These are phyloP conservation scores for Brassica hybrid DNA, from an alignment of 441 rosid species.

Conservation along the genomic window DNA sequence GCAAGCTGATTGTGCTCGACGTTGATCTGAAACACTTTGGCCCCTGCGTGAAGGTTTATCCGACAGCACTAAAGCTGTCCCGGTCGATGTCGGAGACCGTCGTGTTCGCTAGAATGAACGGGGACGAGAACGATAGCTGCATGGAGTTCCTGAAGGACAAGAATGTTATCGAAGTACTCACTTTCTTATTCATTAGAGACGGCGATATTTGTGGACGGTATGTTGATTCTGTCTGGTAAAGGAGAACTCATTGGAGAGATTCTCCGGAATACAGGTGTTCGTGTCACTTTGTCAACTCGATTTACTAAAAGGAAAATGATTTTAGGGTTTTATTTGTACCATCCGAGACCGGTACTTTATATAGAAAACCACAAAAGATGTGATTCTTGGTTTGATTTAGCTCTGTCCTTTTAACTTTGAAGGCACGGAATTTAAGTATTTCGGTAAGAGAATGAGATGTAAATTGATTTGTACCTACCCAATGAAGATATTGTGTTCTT, in stretches of 20 bases:
- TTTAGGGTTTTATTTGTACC: constrained; percentile 10
- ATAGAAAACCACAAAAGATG: constrained; percentile 3
- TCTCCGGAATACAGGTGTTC: constrained; percentile 87
- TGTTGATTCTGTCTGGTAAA: constrained; percentile 75
- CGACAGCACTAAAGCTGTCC: constrained; percentile 78
- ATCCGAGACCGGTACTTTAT: background rate
- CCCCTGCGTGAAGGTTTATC: constrained; percentile 94
- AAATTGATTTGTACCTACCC: constrained; percentile 27
- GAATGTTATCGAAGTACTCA: too few species aligned
- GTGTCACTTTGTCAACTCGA: constrained; percentile 54
- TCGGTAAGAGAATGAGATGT: constrained; percentile 20
- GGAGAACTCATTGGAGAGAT: constrained; percentile 94
- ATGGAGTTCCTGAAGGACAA: too few species aligned
- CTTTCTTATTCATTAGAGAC: too few species aligned
- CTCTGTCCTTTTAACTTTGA: constrained; percentile 16
- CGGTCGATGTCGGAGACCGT: constrained; percentile 72
- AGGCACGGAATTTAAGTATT: constrained; percentile 12
- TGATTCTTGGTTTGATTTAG: constrained; percentile 13
- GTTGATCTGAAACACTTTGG: constrained; percentile 89
- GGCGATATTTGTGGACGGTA: too few species aligned
- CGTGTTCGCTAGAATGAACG: constrained; percentile 88
- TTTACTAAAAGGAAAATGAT: background rate
- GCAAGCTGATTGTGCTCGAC: constrained; percentile 80
- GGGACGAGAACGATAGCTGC: constrained; percentile 78
- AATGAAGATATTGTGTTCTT: constrained; percentile 25